These are phyloP conservation scores for Dactylorhiza incarnata DNA, from an alignment of 106 monocot species.

Conservation along the genomic window DNA sequence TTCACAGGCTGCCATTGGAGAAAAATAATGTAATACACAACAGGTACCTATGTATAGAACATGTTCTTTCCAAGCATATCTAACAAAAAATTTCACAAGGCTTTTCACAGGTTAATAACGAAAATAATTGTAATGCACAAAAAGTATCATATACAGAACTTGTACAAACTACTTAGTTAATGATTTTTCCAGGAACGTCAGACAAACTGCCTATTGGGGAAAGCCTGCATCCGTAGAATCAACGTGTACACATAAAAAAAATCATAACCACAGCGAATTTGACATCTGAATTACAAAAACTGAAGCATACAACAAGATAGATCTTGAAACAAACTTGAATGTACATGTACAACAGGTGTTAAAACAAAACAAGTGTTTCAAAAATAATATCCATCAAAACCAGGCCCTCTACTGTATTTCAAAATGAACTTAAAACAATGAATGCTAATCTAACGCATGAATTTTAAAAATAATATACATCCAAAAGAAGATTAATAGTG, in stretches of 20 bases:
- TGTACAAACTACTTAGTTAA: neutral
- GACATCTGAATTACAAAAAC: neutral
- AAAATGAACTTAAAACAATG: neutral
- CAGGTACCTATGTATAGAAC: neutral
- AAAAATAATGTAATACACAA: neutral
- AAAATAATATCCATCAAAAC: neutral
- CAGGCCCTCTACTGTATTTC: neutral
- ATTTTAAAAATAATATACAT: neutral
- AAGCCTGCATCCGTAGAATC: neutral
- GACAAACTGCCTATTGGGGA: neutral
- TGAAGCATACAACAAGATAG: neutral
- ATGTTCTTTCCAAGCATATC: too few relatives aligned
- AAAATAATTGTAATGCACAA: neutral
- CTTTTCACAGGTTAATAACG: constrained; percentile 84
- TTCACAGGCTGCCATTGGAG: constrained; percentile 74
- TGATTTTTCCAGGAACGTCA: neutral
- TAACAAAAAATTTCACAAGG: constrained; percentile 83
- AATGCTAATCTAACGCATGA: neutral
- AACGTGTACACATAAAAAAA: neutral
- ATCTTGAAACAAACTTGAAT: neutral
- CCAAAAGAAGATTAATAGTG: neutral
- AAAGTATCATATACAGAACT: neutral
- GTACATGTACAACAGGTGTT: neutral
- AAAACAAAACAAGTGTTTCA: neutral
- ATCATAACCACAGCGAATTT: neutral